phyloP scores from a whole-genome alignment of 768 basidiomycete species.

The Leccinellum luteum region DNA sequence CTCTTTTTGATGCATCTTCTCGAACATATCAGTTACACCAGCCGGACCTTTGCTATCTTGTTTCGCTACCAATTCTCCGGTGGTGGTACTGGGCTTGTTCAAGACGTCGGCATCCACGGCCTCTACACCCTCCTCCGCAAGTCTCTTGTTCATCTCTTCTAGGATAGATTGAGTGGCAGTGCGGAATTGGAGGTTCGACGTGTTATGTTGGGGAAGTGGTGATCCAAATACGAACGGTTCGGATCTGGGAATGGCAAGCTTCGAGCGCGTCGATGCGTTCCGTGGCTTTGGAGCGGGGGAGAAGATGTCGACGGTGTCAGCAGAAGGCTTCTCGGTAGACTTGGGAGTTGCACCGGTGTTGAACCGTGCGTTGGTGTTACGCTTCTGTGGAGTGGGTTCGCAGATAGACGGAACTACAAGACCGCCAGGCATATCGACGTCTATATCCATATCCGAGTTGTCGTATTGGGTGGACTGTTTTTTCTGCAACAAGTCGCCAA shows the following conservation, averaged over 20 bases:
- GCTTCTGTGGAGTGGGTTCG: constrained; percentile 23
- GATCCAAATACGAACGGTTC: constrained; percentile 78
- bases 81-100: constrained; percentile 22
- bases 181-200: constrained; percentile 66
- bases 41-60: constrained; percentile 23
- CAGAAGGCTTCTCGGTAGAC: constrained; percentile 31
- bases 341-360: constrained; percentile 27
- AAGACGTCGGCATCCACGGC: constrained; percentile 47
- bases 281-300: constrained; percentile 34
- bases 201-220: constrained; percentile 58
- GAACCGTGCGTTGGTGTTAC: constrained; percentile 3
- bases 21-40: constrained; percentile 41
- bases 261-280: constrained; percentile 20
- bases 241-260: constrained; percentile 19
- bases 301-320: constrained; percentile 37
- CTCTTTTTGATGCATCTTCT: constrained; percentile 58
- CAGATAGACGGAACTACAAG: constrained; percentile 17
- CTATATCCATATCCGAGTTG: constrained; percentile 33
- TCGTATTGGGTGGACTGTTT: constrained; percentile 22
- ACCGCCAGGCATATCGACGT: constrained; percentile 38
- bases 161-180: constrained; percentile 66
- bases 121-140: constrained; percentile 55
- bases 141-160: constrained; percentile 78
- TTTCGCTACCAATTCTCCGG: constrained; percentile 2
- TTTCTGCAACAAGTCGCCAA: constrained; percentile 27